Percentiles rank a stretch among this genome's conserved stretches.
These are phyloP conservation scores for Colletotrichum sp. DNA, from an alignment of 2,329 filamentous ascomycete genomes.

Conservation along the genomic window DNA sequence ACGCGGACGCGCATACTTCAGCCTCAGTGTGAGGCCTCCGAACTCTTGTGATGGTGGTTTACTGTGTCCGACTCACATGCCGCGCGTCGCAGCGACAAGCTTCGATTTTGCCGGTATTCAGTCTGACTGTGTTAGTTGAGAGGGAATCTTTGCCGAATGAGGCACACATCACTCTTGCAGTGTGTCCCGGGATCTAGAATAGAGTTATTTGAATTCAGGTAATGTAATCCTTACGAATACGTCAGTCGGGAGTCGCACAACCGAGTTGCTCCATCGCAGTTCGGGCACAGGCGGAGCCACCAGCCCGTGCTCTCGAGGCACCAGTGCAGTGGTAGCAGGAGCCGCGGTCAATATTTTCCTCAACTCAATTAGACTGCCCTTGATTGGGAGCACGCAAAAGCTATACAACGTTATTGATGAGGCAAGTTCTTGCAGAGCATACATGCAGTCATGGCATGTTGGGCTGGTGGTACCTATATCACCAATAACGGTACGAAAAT, in stretches of 20 bases:
- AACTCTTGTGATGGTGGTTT: not conserved
- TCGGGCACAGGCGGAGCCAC: not conserved
- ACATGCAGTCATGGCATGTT: too few relatives aligned
- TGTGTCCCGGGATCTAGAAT: not conserved
- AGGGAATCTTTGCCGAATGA: not conserved
- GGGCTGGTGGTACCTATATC: too few relatives aligned
- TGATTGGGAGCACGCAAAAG: not conserved
- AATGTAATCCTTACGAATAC: not conserved
- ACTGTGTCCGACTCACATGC: not conserved
- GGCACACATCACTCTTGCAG: not conserved
- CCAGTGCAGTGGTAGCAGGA: not conserved
- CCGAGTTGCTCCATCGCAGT: not conserved
- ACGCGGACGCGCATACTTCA: not conserved
- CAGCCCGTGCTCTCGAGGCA: not conserved
- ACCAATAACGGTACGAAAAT: too few relatives aligned
- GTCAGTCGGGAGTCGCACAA: not conserved
- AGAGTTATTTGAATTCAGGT: not conserved
- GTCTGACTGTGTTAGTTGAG: not conserved
- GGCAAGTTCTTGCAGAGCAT: too few relatives aligned
- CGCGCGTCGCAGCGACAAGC: not conserved
- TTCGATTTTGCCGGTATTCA: not conserved
- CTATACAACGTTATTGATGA: rapidly evolving
- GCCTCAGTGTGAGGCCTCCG: not conserved
- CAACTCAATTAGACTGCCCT: not conserved
- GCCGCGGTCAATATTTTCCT: rapidly evolving